These are phyloP conservation scores for Malassezia brasiliensis DNA, from an alignment of 1,284 basidiomycete species.

Conservation along the genomic window DNA sequence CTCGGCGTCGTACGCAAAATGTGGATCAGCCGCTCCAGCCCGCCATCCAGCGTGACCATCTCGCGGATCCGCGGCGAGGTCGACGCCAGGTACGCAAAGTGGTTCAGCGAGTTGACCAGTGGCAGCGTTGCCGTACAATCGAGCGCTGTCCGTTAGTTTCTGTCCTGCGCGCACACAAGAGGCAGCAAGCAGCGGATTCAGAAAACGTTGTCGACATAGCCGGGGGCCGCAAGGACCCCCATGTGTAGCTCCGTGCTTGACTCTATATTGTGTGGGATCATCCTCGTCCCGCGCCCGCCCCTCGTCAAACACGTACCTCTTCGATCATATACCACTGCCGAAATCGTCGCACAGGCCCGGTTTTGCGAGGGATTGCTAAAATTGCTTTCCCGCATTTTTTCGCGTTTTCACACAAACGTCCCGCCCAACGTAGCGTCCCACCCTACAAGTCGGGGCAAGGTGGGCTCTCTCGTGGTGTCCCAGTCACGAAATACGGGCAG, in stretches of 20 bases:
- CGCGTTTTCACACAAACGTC: too few species aligned
- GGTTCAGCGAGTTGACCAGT: slow-evolving; percentile 89
- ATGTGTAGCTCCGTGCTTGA: slow-evolving; percentile 16
- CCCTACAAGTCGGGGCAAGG: too few species aligned
- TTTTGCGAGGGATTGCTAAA: slow-evolving; percentile 90
- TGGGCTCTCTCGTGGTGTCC: too few species aligned
- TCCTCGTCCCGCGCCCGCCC: neutral
- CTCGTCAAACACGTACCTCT: slow-evolving; percentile 59
- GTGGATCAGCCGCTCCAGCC: slow-evolving; percentile 84
- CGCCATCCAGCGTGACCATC: slow-evolving; percentile 94
- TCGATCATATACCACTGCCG: slow-evolving; percentile 86
- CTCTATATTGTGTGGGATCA: slow-evolving; percentile 17
- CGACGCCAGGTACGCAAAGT: slow-evolving; percentile 91
- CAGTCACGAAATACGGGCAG: too few species aligned
- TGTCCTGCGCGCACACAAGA: neutral
- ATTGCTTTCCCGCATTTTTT: slow-evolving; percentile 83
- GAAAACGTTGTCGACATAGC: slow-evolving; percentile 6
- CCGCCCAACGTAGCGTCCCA: too few species aligned
- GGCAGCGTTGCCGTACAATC: slow-evolving; percentile 84
- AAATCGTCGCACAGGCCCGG: slow-evolving; percentile 87
- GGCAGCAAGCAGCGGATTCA: neutral
- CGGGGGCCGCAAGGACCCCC: neutral
- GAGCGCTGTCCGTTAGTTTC: slow-evolving; percentile 58
- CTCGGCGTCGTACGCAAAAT: slow-evolving; percentile 52
- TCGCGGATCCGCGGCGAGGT: slow-evolving; percentile 95